phyloP scores from a whole-genome alignment of 805 yeast genomes.

The Wickerhamomyces pijperi region DNA sequence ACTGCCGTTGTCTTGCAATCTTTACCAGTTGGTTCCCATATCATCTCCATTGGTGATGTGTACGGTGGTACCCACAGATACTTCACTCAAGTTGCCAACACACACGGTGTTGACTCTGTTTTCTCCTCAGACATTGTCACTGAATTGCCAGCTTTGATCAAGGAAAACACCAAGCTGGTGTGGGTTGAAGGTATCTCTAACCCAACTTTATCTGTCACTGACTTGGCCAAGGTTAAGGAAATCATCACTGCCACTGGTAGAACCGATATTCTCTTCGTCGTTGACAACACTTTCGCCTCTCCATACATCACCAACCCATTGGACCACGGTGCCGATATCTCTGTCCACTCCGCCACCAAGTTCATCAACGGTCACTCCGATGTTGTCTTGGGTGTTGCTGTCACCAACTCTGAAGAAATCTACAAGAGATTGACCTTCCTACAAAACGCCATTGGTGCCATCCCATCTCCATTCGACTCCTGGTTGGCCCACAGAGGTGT shows the following conservation, averaged over 20 bases:
- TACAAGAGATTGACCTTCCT: conserved; percentile 60
- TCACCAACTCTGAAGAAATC: conserved; percentile 49
- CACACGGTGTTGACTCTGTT: conserved; percentile 62
- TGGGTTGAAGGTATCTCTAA: conserved; percentile 88
- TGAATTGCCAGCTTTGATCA: conserved; percentile 47
- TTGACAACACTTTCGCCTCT: conserved; percentile 81
- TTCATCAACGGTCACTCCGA: conserved; percentile 90
- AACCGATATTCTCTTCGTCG: conserved; percentile 51
- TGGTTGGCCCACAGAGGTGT: conserved; percentile 92
- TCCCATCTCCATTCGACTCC: conserved; percentile 83
- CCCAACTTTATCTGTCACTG: conserved; percentile 76
- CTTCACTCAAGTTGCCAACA: conserved; percentile 73
- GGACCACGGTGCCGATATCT: conserved; percentile 74
- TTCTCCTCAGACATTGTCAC: conserved; percentile 55
- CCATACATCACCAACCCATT: conserved; percentile 84
- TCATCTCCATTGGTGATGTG: conserved; percentile 73
- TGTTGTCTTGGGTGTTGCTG: conserved; percentile 78
- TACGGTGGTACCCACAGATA: conserved; percentile 90
- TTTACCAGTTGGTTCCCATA: conserved; percentile 61
- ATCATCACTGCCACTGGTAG: conserved; percentile 40
- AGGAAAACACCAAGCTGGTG: conserved; percentile 57
- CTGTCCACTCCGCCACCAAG: conserved; percentile 82
- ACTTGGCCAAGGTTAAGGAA: conserved; percentile 50
- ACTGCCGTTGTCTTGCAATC: conserved; percentile 71
- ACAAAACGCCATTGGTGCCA: conserved; percentile 82